Percentiles rank a stretch among this genome's conserved stretches.
Conservation (phyloP, 2,329 filamentous ascomycete genomes). For the Harringtonia aguacate region DNA sequence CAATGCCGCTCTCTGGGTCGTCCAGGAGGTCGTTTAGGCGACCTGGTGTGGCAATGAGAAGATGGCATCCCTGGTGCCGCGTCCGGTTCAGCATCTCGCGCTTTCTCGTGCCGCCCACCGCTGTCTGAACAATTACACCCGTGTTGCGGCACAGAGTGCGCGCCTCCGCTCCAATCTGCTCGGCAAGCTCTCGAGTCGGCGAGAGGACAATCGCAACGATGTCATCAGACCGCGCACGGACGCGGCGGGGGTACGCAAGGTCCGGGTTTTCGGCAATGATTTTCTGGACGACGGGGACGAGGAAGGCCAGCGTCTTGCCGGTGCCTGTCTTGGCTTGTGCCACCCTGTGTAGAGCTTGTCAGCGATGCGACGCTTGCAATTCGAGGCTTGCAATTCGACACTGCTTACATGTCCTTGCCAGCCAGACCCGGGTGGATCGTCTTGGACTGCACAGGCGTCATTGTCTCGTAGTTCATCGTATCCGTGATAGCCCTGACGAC, state of each 20-base stretch:
- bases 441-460: constrained; percentile 86
- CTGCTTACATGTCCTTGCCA: constrained; percentile 69
- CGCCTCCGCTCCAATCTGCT: constrained; percentile 75
- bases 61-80: constrained; percentile 67
- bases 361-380: neutral
- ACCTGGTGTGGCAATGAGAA: constrained; percentile 85
- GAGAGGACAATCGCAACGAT: constrained; percentile 65
- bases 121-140: constrained; percentile 56
- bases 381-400: neutral
- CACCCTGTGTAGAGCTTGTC: constrained; percentile 39
- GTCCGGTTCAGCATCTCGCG: constrained; percentile 54
- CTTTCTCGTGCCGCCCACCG: constrained; percentile 91
- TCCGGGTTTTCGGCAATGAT: constrained; percentile 55
- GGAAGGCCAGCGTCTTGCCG: constrained; percentile 90
- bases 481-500: constrained; percentile 59
- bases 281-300: constrained; percentile 74
- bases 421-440: constrained; percentile 73
- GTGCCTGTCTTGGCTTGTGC: constrained; percentile 96
- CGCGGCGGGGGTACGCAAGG: constrained; percentile 35
- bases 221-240: constrained; percentile 37
- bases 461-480: constrained; percentile 66
- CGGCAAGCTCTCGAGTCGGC: constrained; percentile 70
- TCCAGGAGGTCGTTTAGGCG: constrained; percentile 72
- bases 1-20: constrained; percentile 51
- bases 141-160: constrained; percentile 54